Conservation (phyloP, 1,284 basidiomycete genomes). For the Porodaedalea pini region DNA sequence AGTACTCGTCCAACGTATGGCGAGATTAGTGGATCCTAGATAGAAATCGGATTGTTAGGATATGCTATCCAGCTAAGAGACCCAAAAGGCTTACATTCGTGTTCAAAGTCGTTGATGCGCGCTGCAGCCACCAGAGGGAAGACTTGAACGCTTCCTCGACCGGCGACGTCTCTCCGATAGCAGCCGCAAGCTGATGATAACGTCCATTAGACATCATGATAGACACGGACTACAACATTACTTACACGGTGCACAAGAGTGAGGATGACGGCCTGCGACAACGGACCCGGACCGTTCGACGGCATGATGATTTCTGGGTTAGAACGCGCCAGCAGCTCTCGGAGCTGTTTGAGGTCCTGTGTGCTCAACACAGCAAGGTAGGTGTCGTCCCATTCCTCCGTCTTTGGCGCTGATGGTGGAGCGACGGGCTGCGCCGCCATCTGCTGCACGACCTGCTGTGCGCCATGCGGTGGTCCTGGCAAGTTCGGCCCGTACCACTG, state of each 20-base stretch:
- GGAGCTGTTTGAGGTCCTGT: slow-evolving; percentile 67
- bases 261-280: slow-evolving; percentile 78
- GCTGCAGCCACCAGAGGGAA: slow-evolving; percentile 80
- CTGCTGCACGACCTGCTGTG: slow-evolving; percentile 63
- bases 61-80: slow-evolving; percentile 9
- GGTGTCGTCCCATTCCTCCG: slow-evolving; percentile 80
- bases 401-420: slow-evolving; percentile 47
- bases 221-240: slow-evolving; percentile 21
- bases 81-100: slow-evolving; percentile 53
- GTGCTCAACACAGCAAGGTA: slow-evolving; percentile 68
- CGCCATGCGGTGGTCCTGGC: slow-evolving; percentile 65
- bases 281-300: slow-evolving; percentile 56
- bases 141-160: slow-evolving; percentile 75
- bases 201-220: slow-evolving; percentile 9
- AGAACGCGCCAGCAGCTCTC: slow-evolving; percentile 65
- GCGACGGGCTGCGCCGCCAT: slow-evolving; percentile 39
- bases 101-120: slow-evolving; percentile 62
- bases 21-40: slow-evolving; percentile 72
- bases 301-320: slow-evolving; percentile 79
- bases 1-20: slow-evolving; percentile 77
- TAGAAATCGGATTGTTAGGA: slow-evolving; percentile 10
- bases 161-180: slow-evolving; percentile 69
- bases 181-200: slow-evolving; percentile 54
- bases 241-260: slow-evolving; percentile 76
- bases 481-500: slow-evolving; percentile 58